Conservation (phyloP, 2,329 filamentous ascomycete genomes). For the Macrophomina pseudophaseolina region DNA sequence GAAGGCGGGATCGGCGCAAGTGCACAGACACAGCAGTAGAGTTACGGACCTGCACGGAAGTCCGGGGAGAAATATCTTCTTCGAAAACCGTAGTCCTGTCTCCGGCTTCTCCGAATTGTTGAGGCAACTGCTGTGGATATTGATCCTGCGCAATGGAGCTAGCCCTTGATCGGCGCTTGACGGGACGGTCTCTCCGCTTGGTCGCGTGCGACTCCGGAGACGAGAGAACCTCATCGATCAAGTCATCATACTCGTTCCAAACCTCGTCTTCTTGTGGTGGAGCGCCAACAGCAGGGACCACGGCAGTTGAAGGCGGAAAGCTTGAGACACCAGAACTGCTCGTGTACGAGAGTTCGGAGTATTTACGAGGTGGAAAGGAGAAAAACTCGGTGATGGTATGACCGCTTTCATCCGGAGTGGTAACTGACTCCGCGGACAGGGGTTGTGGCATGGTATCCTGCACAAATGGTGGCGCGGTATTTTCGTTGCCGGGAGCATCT, state of each 20-base stretch:
- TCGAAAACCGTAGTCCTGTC: constrained; percentile 16
- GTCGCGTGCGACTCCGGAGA: constrained; percentile 16
- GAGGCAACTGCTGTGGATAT: not conserved
- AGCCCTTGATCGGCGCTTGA: constrained; percentile 18
- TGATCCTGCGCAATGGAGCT: not conserved
- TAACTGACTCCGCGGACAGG: constrained; percentile 2
- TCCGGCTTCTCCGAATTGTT: not conserved
- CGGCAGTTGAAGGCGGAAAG: constrained; percentile 66
- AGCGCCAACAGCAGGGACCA: constrained; percentile 66
- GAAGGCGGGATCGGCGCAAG: constrained; percentile 56
- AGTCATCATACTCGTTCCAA: constrained; percentile 92
- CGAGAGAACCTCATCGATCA: constrained; percentile 71
- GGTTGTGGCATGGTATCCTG: constrained; percentile 13
- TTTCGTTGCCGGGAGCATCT: not conserved
- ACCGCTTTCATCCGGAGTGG: constrained; percentile 24
- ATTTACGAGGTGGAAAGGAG: constrained; percentile 73
- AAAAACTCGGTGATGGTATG: constrained; percentile 66
- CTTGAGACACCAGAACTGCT: constrained; percentile 68
- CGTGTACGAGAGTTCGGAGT: constrained; percentile 70
- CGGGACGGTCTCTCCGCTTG: not conserved
- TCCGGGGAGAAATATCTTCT: constrained; percentile 20
- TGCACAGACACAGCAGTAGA: constrained; percentile 40
- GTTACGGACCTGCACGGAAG: constrained; percentile 21
- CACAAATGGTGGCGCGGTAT: not conserved
- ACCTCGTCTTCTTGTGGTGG: constrained; percentile 81